Evolutionary conservation across 495 filamentous ascomycete genomes (phyloP), one percentile per base, ranked within the genome.

Genomic region (Haplographium delicatum): DNA sequence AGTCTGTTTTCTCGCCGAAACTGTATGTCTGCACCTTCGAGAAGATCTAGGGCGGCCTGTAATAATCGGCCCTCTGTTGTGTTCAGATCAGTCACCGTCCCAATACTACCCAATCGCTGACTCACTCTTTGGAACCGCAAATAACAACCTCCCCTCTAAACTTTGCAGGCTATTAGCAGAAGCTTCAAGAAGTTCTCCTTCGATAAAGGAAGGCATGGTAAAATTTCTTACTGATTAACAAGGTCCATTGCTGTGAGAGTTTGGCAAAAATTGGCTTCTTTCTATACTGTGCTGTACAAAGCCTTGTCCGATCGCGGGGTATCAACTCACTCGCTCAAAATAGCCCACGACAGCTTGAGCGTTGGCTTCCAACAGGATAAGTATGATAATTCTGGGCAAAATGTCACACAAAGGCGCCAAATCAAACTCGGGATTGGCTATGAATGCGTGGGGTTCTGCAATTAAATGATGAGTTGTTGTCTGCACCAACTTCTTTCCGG

Each of bases 111-210:
- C 41, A 40, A 8, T 22, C 16, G 35, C 42, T 49, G 50, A 59
- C 46, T 51, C 46, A 89, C 90, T 98, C 72, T 98, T 98, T 37
- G 93, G 93, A 18, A 97, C 89, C 50, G 93, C 93, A 63, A 98
- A 96, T 52, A 98, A 80, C 39, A 97, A 81, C 58, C 91, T 85
- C 67, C 89, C 89, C 75, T 90, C 89, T 62, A 97, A 75, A 74
- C 87, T 91, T 64, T 65, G 52, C 11, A 62, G 43, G 41, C 62
- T 60, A 57, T 54, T 61, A 68, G 61, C 63, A 64, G 59, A 58
- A 63, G 31, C 13, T 45, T 47, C 48, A 20, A 34, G 44, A 44
- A 40, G 35, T 15, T 43, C 41, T 4, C 30, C 51, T 24, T 40
- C 51, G 24, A 39, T 20, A 31, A 50, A 27, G n/a, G 38, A 20